Conservation (phyloP, 23 red algal species). For the Gracilariopsis chorda region DNA sequence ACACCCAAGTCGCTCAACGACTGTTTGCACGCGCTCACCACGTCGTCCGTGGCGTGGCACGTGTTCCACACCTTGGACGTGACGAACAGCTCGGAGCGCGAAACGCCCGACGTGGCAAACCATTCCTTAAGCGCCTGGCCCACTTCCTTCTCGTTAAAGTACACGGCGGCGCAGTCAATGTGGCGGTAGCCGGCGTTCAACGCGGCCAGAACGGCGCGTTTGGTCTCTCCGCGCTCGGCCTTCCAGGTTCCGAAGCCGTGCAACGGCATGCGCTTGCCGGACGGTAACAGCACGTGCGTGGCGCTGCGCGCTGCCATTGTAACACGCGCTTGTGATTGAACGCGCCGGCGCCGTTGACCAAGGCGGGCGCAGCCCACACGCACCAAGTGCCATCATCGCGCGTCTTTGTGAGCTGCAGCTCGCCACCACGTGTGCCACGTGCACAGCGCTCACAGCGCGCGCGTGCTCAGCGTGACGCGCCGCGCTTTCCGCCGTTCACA, state of each 20-base stretch:
- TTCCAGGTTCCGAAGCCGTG: slow-evolving; percentile 97
- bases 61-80: slow-evolving; percentile 94
- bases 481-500: no score
- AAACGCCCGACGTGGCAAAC: slow-evolving; percentile 38
- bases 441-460: no score
- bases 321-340: no score
- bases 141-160: slow-evolving; percentile 86
- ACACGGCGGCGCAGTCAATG: slow-evolving; percentile 89
- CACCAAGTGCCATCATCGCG: no score
- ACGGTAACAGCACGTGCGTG: slow-evolving; percentile 6
- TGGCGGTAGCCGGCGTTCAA: slow-evolving; percentile 86
- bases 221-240: slow-evolving; percentile 62
- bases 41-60: slow-evolving; percentile 70
- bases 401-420: no score
- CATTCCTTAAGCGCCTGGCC: slow-evolving; percentile 66
- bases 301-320: no score
- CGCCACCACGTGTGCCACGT: no score
- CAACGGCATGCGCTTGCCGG: slow-evolving; percentile 54
- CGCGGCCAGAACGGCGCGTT: slow-evolving; percentile 62
- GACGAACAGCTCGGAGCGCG: slow-evolving; percentile 74
- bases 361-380: no score
- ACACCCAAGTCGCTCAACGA: slow-evolving; percentile 75
- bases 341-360: no score
- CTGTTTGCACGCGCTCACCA: slow-evolving; percentile 61
- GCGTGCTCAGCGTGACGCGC: no score